These are phyloP conservation scores for Trichosporon ovoides DNA, from an alignment of 1,284 basidiomycete species.

Conservation along the genomic window DNA sequence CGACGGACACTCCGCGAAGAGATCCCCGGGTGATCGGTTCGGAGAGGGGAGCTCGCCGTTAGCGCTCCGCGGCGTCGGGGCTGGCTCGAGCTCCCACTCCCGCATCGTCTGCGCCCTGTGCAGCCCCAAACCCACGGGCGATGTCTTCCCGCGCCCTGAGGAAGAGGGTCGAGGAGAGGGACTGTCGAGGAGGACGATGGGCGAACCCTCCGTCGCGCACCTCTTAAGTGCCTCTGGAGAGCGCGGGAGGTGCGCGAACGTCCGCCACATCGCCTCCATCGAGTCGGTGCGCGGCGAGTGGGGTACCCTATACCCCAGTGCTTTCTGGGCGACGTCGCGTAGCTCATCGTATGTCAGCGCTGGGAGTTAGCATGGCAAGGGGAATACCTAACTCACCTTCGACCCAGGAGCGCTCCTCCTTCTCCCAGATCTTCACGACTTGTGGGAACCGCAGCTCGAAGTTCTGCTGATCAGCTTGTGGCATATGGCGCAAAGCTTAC, in stretches of 20 bases:
- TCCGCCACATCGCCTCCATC: not conserved
- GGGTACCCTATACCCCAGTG: not conserved
- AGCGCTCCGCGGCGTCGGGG: no score
- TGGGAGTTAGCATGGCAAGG: not conserved
- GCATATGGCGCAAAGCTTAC: slow-evolving; percentile 50
- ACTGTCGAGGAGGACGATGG: not conserved
- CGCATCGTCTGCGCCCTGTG: not conserved
- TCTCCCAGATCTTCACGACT: slow-evolving; percentile 61
- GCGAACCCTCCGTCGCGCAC: not conserved
- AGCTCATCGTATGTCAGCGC: not conserved
- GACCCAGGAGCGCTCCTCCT: slow-evolving; percentile 59
- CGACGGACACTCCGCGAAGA: not conserved
- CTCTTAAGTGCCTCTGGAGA: not conserved
- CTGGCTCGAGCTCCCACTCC: not conserved
- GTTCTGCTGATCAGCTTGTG: slow-evolving; percentile 52
- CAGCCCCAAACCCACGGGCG: not conserved
- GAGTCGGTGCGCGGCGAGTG: not conserved
- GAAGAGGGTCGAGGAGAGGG: not conserved
- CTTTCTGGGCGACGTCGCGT: not conserved
- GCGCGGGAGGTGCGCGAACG: not conserved
- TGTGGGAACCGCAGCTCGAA: slow-evolving; percentile 80
- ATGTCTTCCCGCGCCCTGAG: not conserved
- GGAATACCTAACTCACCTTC: slow-evolving; percentile 48
- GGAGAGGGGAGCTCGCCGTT: not conserved
- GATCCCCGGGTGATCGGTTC: no score